Percentiles rank a stretch among this genome's conserved stretches.
phyloP scores from a whole-genome alignment of 108 stramenopile species.

The Skeletonema grethae region DNA sequence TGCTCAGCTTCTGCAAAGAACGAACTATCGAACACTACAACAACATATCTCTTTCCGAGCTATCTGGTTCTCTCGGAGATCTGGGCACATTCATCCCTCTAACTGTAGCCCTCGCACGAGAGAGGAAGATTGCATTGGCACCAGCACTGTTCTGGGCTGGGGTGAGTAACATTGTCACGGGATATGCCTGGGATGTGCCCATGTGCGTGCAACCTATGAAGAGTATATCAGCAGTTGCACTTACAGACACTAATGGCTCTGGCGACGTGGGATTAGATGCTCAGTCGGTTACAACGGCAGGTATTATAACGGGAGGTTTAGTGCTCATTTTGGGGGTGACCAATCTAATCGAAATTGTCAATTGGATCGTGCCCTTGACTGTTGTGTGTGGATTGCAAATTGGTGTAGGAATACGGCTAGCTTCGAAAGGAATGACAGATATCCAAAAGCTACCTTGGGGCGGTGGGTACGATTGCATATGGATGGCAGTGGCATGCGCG shows the following conservation, averaged over 20 bases:
- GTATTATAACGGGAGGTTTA: slow-evolving; percentile 66
- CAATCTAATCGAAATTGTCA: slow-evolving; percentile 72
- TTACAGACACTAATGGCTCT: slow-evolving; percentile 41
- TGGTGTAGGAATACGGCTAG: slow-evolving; percentile 75
- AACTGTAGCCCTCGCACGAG: slow-evolving; percentile 66
- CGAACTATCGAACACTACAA: slow-evolving; percentile 13
- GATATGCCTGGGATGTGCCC: slow-evolving; percentile 74
- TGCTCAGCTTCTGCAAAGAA: neutral
- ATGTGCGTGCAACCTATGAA: slow-evolving; percentile 94
- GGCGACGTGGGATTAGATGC: slow-evolving; percentile 40
- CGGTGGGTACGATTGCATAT: slow-evolving; percentile 60
- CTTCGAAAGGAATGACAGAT: slow-evolving; percentile 61
- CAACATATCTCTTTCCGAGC: slow-evolving; percentile 54
- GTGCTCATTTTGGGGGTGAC: slow-evolving; percentile 64
- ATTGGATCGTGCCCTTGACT: slow-evolving; percentile 65
- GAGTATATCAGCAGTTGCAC: slow-evolving; percentile 77
- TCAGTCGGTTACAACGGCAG: slow-evolving; percentile 64
- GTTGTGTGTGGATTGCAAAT: slow-evolving; percentile 82
- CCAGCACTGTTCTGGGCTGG: slow-evolving; percentile 80
- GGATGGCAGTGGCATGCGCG: slow-evolving; percentile 47
- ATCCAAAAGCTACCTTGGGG: slow-evolving; percentile 59
- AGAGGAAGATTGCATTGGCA: slow-evolving; percentile 61
- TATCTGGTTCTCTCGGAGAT: slow-evolving; percentile 80
- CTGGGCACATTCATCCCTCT: slow-evolving; percentile 85
- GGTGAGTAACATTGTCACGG: slow-evolving; percentile 64